phyloP scores from a whole-genome alignment of 2,329 filamentous ascomycete genomes.

The Annulohypoxylon truncatum region DNA sequence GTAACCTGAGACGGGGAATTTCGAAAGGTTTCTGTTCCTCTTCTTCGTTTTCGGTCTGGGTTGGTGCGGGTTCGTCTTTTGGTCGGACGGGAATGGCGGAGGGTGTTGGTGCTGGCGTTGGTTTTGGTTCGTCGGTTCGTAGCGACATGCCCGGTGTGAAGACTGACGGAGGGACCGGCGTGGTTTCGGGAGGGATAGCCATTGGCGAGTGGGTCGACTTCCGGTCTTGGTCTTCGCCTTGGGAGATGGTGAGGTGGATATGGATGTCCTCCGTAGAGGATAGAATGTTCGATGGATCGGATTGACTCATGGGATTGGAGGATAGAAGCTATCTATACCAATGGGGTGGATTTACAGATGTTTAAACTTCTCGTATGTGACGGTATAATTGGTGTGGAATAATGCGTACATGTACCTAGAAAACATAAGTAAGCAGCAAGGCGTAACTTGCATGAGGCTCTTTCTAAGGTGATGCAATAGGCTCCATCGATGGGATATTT shows the following conservation, averaged over 20 bases:
- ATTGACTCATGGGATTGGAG: slow-evolving; percentile 23
- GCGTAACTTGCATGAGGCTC: slow-evolving; percentile 12
- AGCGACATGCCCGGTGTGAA: slow-evolving; percentile 51
- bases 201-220: slow-evolving; percentile 33
- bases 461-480: slow-evolving; percentile 5
- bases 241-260: slow-evolving; percentile 26
- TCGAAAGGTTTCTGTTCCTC: slow-evolving; percentile 49
- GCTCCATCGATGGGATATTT: slow-evolving; percentile 12
- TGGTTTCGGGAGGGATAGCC: slow-evolving; percentile 49
- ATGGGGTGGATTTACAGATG: not conserved
- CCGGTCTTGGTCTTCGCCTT: slow-evolving; percentile 3
- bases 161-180: slow-evolving; percentile 49
- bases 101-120: slow-evolving; percentile 35
- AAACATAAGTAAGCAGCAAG: not conserved
- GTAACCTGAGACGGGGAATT: slow-evolving; percentile 68
- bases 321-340: not conserved
- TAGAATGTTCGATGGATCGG: slow-evolving; percentile 4
- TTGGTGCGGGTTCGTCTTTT: not conserved
- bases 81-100: slow-evolving; percentile 36
- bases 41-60: not conserved
- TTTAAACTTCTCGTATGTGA: not conserved
- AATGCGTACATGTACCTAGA: not conserved
- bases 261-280: slow-evolving; percentile 18
- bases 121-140: slow-evolving; percentile 36
- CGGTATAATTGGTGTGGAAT: not conserved